Percentiles rank a stretch among this genome's conserved stretches.
Conservation (phyloP, 164 flowering plant species). For the Berberis vulgaris region DNA sequence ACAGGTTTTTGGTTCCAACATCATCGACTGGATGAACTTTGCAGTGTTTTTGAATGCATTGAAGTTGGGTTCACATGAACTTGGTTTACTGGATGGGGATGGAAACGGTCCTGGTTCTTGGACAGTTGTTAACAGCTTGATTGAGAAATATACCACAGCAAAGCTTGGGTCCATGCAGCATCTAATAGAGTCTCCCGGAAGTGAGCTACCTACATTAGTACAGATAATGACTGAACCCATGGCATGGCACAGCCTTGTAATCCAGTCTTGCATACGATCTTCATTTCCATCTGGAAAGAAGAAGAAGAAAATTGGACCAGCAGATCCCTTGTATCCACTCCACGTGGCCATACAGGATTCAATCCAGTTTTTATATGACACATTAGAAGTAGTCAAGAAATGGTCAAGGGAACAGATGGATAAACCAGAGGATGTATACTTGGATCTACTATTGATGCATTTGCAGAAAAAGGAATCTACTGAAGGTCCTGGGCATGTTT, state of each 20-base stretch:
- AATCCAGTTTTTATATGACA: constrained; percentile 25
- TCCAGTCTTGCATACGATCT: constrained; percentile 63
- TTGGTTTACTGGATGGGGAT: constrained; percentile 18
- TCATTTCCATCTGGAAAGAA: constrained; percentile 61
- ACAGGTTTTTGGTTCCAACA: constrained; percentile 44
- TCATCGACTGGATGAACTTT: constrained; percentile 72
- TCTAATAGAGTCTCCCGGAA: constrained; percentile 26
- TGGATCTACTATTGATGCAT: constrained; percentile 35
- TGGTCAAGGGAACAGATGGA: constrained; percentile 44
- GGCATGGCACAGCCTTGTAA: constrained; percentile 73
- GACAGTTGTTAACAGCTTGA: constrained; percentile 40
- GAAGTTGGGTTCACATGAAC: constrained; percentile 42
- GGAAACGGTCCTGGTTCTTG: constrained; percentile 23
- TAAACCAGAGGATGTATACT: constrained; percentile 30
- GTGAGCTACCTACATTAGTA: constrained; percentile 35
- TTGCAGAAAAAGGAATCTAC: constrained; percentile 23
- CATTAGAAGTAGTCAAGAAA: constrained; percentile 37
- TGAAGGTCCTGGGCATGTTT: constrained; percentile 56
- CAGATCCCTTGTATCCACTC: constrained; percentile 31
- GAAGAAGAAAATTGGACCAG: constrained; percentile 61
- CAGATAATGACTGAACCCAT: constrained; percentile 71
- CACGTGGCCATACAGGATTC: constrained; percentile 35
- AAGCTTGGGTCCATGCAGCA: constrained; percentile 29
- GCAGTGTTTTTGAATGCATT: constrained; percentile 78
- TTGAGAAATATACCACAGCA: constrained; percentile 36